Conservation (phyloP, 192 early-diverging fungal species). For the Coemansia aciculifera region DNA sequence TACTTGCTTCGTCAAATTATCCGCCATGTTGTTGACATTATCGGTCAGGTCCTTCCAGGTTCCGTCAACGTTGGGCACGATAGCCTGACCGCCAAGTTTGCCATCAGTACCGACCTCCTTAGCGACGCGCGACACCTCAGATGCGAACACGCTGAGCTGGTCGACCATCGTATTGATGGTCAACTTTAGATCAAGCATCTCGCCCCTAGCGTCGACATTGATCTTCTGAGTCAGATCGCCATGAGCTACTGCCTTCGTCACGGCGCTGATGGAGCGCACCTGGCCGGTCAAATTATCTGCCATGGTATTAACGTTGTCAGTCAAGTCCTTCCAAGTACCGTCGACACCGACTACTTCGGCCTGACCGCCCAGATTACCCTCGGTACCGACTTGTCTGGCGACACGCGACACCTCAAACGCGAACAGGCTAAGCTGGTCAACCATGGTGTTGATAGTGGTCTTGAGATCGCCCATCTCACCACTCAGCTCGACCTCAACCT, state of each 20-base stretch:
- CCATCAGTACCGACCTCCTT: slow-evolving; percentile 70
- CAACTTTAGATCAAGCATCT: slow-evolving; percentile 65
- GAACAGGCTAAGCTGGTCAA: slow-evolving; percentile 66
- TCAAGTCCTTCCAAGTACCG: slow-evolving; percentile 73
- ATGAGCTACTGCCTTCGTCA: slow-evolving; percentile 69
- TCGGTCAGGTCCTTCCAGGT: slow-evolving; percentile 68
- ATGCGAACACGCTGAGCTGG: slow-evolving; percentile 52
- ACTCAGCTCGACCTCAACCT: slow-evolving; percentile 48
- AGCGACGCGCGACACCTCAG: slow-evolving; percentile 61
- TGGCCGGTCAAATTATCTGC: slow-evolving; percentile 66
- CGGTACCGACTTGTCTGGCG: slow-evolving; percentile 68
- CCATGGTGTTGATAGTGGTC: slow-evolving; percentile 65
- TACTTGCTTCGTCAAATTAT: slow-evolving; percentile 68
- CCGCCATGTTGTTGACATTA: slow-evolving; percentile 71
- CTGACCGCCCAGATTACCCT: slow-evolving; percentile 70
- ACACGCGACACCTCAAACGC: slow-evolving; percentile 71
- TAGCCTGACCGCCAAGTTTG: slow-evolving; percentile 63
- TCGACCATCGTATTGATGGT: slow-evolving; percentile 70
- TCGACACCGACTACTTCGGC: slow-evolving; percentile 63
- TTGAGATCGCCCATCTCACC: slow-evolving; percentile 65
- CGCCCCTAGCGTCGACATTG: slow-evolving; percentile 58
- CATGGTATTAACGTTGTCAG: slow-evolving; percentile 76
- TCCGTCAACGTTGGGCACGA: slow-evolving; percentile 62
- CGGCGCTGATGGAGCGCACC: slow-evolving; percentile 66
- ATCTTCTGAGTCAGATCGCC: slow-evolving; percentile 67